Evolutionary conservation across 2,329 filamentous ascomycete genomes (phyloP).

Genomic region (Xylaria sp.): DNA sequence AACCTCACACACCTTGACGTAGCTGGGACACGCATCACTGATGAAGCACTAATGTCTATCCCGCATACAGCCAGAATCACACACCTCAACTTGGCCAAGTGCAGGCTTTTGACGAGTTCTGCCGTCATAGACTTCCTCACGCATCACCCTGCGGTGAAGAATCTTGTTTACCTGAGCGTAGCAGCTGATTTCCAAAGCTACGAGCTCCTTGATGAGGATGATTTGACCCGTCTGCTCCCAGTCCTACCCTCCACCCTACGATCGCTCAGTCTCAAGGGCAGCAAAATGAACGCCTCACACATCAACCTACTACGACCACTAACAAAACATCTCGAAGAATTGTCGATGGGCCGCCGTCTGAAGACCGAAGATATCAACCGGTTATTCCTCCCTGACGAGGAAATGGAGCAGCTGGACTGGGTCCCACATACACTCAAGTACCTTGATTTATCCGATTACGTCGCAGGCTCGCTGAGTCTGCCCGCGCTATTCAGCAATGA

Average conservation of each 20-base stretch:
- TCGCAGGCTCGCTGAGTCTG: slow-evolving; percentile 69
- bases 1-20: slow-evolving; percentile 81
- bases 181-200: slow-evolving; percentile 77
- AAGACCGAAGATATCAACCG: slow-evolving; percentile 72
- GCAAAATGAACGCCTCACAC: slow-evolving; percentile 73
- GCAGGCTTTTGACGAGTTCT: slow-evolving; percentile 73
- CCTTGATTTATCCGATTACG: slow-evolving; percentile 79
- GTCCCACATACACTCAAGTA: slow-evolving; percentile 74
- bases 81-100: slow-evolving; percentile 82
- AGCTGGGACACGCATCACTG: slow-evolving; percentile 80
- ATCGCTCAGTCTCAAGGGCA: slow-evolving; percentile 81
- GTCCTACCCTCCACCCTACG: slow-evolving; percentile 73
- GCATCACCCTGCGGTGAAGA: slow-evolving; percentile 74
- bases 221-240: slow-evolving; percentile 73
- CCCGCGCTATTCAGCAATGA: slow-evolving; percentile 63
- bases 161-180: slow-evolving; percentile 78
- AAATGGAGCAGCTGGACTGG: slow-evolving; percentile 57
- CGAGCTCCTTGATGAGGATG: slow-evolving; percentile 73
- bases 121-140: slow-evolving; percentile 76
- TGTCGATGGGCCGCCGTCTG: slow-evolving; percentile 77
- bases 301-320: slow-evolving; percentile 71
- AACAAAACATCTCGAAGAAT: slow-evolving; percentile 78
- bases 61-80: slow-evolving; percentile 77
- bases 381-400: slow-evolving; percentile 67
- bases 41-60: slow-evolving; percentile 75